These are phyloP conservation scores for Hyphopichia wangnamkhiaoensis DNA, from an alignment of 1,139 yeast genomes.

Conservation along the genomic window DNA sequence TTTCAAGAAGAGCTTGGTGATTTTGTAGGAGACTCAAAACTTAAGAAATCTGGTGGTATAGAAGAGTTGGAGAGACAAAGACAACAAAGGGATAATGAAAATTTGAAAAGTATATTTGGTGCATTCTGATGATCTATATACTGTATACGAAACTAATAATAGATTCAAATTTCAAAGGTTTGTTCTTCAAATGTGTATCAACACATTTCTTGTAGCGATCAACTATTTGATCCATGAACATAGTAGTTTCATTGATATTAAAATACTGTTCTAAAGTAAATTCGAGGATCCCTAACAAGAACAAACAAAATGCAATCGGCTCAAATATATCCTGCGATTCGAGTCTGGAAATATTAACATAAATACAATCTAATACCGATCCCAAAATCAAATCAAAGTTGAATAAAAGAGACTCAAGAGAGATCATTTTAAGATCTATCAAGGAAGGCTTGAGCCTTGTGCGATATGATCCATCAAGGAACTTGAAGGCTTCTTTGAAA, in stretches of 20 bases:
- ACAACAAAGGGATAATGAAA: constrained; percentile 65
- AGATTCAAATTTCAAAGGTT: not conserved
- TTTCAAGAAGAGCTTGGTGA: constrained; percentile 87
- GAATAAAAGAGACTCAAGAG: constrained; percentile 8
- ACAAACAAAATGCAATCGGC: not conserved
- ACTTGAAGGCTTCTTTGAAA: constrained; percentile 12
- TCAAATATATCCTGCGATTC: constrained; percentile 9
- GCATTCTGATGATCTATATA: constrained; percentile 8
- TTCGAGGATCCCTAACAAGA: not conserved
- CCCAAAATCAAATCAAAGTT: constrained; percentile 12
- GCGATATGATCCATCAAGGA: constrained; percentile 16
- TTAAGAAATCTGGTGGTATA: constrained; percentile 84
- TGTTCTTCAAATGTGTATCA: not conserved
- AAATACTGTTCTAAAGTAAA: constrained; percentile 1
- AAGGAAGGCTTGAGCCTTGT: constrained; percentile 10
- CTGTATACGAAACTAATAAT: not conserved
- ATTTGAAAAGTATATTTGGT: constrained; percentile 52
- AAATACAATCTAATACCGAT: constrained; percentile 10
- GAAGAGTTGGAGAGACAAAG: constrained; percentile 79
- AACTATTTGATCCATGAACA: not conserved
- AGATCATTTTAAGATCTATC: constrained; percentile 11
- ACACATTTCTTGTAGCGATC: constrained; percentile 1
- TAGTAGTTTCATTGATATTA: not conserved
- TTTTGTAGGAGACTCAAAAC: constrained; percentile 73
- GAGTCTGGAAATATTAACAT: constrained; percentile 6